Evolutionary conservation across 352 stramenopile genomes (phyloP).

Genomic region (Phytopythium montanum): DNA sequence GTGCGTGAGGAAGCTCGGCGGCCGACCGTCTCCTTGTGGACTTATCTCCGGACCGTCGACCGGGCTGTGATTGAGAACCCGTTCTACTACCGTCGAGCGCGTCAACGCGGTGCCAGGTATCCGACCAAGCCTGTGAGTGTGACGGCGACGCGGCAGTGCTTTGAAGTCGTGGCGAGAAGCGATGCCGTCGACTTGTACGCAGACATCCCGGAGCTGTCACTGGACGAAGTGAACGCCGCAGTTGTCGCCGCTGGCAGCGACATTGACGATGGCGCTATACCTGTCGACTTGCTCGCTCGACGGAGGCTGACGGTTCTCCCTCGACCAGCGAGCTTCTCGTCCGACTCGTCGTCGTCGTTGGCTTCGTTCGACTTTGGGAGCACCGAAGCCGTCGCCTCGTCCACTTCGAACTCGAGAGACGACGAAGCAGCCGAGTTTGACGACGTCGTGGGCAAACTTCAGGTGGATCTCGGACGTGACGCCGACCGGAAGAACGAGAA

Average conservation of each 20-base stretch:
- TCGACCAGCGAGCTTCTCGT: constrained; percentile 8
- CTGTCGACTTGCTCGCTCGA: not conserved
- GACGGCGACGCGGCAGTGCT: constrained; percentile 55
- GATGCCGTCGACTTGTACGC: constrained; percentile 10
- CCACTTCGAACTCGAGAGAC: constrained; percentile 17
- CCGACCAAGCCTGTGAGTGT: constrained; percentile 39
- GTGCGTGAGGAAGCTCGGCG: constrained; percentile 41
- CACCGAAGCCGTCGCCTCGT: constrained; percentile 27
- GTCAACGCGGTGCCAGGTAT: constrained; percentile 25
- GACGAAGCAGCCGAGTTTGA: constrained; percentile 22
- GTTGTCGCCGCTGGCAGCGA: not conserved
- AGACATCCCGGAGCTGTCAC: not conserved
- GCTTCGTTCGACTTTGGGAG: constrained; percentile 23
- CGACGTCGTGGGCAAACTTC: constrained; percentile 19
- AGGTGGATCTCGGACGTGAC: constrained; percentile 8
- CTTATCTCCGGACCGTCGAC: constrained; percentile 64
- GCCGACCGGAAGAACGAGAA: not conserved
- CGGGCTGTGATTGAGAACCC: constrained; percentile 58
- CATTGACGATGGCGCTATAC: not conserved
- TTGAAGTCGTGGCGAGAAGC: constrained; percentile 20
- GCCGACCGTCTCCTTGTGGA: constrained; percentile 76
- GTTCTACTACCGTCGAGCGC: constrained; percentile 60
- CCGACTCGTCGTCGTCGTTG: constrained; percentile 25
- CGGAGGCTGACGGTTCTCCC: not conserved
- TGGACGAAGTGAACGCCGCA: constrained; percentile 5